Evolutionary conservation across 2,329 filamentous ascomycete genomes (phyloP).

Genomic region (Biscogniauxia mediterranea): DNA sequence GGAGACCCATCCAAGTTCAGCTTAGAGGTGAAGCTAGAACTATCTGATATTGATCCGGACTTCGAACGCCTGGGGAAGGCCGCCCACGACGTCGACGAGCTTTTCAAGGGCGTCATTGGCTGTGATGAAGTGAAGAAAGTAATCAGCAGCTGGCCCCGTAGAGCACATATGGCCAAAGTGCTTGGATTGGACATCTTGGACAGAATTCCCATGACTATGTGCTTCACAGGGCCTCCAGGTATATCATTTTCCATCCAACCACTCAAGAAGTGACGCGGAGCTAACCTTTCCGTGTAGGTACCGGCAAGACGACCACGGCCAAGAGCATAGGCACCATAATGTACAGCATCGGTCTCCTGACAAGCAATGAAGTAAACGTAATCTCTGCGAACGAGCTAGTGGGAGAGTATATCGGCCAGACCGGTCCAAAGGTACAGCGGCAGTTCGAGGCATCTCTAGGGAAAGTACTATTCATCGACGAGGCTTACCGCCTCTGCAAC

Average conservation of each 20-base stretch:
- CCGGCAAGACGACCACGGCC: constrained; percentile 47
- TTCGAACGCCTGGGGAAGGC: neutral
- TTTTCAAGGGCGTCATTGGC: constrained; percentile 1
- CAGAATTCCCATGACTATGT: constrained; percentile 5
- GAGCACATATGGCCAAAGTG: neutral
- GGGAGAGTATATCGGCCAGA: constrained; percentile 55
- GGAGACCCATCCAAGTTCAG: neutral
- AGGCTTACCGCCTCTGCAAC: constrained; percentile 52
- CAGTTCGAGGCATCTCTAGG: constrained; percentile 51
- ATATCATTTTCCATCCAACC: neutral
- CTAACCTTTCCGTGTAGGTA: neutral
- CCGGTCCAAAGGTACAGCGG: constrained; percentile 52
- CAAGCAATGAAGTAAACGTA: constrained; percentile 50
- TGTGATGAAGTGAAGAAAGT: neutral
- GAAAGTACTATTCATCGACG: constrained; percentile 56
- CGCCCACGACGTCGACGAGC: neutral
- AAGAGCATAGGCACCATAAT: constrained; percentile 57
- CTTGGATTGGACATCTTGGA: neutral
- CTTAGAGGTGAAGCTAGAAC: neutral
- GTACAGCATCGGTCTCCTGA: constrained; percentile 57
- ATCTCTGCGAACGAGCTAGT: constrained; percentile 55
- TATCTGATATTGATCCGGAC: neutral
- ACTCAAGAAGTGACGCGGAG: neutral
- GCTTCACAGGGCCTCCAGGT: constrained; percentile 10
- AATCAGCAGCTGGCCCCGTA: neutral